Conservation (phyloP, 371 early-diverging fungal genomes). For the Hamiltosporidium tvaerminnensis region DNA sequence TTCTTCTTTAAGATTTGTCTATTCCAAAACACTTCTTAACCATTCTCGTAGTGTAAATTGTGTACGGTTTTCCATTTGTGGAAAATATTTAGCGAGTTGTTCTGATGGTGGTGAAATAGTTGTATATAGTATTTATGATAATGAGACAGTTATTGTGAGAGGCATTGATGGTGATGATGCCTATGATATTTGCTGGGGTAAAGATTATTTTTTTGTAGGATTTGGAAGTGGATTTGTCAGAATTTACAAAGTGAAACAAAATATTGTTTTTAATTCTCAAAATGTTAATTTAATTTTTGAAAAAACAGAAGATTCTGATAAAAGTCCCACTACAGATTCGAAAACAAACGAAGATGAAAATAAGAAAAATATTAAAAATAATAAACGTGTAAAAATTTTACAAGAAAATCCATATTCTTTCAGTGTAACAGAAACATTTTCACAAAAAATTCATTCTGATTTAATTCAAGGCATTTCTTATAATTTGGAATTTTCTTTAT, state of each 20-base stretch:
- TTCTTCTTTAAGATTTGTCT: slow-evolving; percentile 24
- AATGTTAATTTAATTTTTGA: too few species aligned
- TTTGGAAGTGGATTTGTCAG: slow-evolving; percentile 23
- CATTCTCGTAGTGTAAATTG: slow-evolving; percentile 44
- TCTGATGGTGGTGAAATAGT: slow-evolving; percentile 45
- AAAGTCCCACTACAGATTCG: too few species aligned
- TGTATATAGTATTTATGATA: slow-evolving; percentile 15
- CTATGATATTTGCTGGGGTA: slow-evolving; percentile 43
- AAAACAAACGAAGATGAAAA: too few species aligned
- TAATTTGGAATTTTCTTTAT: slow-evolving; percentile 7
- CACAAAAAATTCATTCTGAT: slow-evolving; percentile 24
- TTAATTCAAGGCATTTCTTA: slow-evolving; percentile 38
- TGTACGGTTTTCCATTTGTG: slow-evolving; percentile 29
- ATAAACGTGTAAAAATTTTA: too few species aligned
- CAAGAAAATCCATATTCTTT: too few species aligned
- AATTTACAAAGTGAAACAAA: slow-evolving; percentile 5
- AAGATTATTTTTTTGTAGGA: slow-evolving; percentile 23
- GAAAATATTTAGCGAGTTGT: slow-evolving; percentile 34
- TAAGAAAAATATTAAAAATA: too few species aligned
- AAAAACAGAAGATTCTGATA: too few species aligned
- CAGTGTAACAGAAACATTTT: too few species aligned
- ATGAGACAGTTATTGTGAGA: slow-evolving; percentile 14
- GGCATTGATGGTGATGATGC: slow-evolving; percentile 43
- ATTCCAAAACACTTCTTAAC: slow-evolving; percentile 26
- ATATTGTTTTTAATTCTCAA: too few species aligned